Evolutionary conservation across 2,329 filamentous ascomycete species (phyloP).

Genomic region (Exophiala alcalophila): DNA sequence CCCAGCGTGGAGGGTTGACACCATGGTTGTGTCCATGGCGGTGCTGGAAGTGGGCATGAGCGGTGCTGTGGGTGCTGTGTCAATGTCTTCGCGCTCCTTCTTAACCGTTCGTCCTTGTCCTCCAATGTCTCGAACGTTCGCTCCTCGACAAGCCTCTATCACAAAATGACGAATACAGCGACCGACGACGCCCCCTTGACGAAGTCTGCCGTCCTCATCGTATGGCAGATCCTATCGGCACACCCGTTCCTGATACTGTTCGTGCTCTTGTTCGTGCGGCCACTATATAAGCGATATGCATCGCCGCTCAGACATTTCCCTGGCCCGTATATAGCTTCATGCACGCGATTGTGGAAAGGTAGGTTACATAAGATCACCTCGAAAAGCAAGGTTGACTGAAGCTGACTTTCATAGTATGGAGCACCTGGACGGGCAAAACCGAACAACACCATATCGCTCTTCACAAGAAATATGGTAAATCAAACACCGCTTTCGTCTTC

Average conservation of each 20-base stretch:
- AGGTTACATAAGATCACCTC: not conserved
- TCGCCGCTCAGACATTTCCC: conserved; percentile 43
- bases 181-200: conserved; percentile 19
- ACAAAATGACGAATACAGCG: conserved; percentile 14
- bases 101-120: conserved; percentile 10
- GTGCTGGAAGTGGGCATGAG: conserved; percentile 6
- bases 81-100: conserved; percentile 2
- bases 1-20: conserved; percentile 13
- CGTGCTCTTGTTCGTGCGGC: conserved; percentile 32
- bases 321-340: conserved; percentile 42
- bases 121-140: not conserved
- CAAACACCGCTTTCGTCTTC: not conserved
- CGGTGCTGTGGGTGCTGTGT: conserved; percentile 4
- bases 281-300: conserved; percentile 47
- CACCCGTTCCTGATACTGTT: conserved; percentile 24
- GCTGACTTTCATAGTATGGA: conserved; percentile 29
- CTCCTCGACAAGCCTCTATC: conserved; percentile 1
- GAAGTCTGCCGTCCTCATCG: conserved; percentile 20
- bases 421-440: conserved; percentile 40
- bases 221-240: conserved; percentile 14
- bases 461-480: conserved; percentile 41
- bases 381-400: not conserved
- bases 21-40: conserved; percentile 12
- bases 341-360: conserved; percentile 42
- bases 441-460: conserved; percentile 38